Conservation (phyloP, 2,329 filamentous ascomycete genomes). For the Allantophomopsis lycopodina region DNA sequence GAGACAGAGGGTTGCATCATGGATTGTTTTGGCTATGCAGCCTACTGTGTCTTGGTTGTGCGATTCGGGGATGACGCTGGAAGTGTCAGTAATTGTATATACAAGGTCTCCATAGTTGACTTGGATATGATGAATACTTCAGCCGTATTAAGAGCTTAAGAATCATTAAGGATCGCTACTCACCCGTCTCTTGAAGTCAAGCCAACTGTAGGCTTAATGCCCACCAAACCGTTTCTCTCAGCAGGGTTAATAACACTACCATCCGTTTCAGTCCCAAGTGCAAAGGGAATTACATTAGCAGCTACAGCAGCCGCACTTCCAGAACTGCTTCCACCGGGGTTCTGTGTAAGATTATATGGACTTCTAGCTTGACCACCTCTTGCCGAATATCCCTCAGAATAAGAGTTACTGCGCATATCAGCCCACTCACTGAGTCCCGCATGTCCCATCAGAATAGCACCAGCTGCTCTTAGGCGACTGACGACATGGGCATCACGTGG, state of each 20-base stretch:
- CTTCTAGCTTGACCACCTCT: slow-evolving; percentile 50
- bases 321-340: slow-evolving; percentile 55
- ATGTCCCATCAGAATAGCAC: slow-evolving; percentile 56
- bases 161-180: slow-evolving; percentile 4
- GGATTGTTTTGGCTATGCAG: slow-evolving; percentile 50
- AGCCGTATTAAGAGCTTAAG: no score
- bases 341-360: slow-evolving; percentile 55
- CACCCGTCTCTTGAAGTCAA: slow-evolving; percentile 45
- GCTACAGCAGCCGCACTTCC: slow-evolving; percentile 52
- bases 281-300: slow-evolving; percentile 47
- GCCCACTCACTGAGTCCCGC: slow-evolving; percentile 63
- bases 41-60: slow-evolving; percentile 58
- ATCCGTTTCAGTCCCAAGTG: slow-evolving; percentile 64
- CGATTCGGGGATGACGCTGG: slow-evolving; percentile 45
- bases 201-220: slow-evolving; percentile 65
- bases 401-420: slow-evolving; percentile 52
- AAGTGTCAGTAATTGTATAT: no score
- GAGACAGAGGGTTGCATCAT: slow-evolving; percentile 50
- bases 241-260: slow-evolving; percentile 61
- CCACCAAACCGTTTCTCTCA: slow-evolving; percentile 53
- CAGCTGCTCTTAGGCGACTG: slow-evolving; percentile 40
- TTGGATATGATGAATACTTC: slow-evolving; percentile 32
- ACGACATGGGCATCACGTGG: slow-evolving; percentile 58
- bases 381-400: slow-evolving; percentile 53
- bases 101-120: no score